Evolutionary conservation across 169 alveolate genomes (phyloP), one percentile per base, ranked within the genome.

Genomic region (Plasmodium cynomolgi): DNA sequence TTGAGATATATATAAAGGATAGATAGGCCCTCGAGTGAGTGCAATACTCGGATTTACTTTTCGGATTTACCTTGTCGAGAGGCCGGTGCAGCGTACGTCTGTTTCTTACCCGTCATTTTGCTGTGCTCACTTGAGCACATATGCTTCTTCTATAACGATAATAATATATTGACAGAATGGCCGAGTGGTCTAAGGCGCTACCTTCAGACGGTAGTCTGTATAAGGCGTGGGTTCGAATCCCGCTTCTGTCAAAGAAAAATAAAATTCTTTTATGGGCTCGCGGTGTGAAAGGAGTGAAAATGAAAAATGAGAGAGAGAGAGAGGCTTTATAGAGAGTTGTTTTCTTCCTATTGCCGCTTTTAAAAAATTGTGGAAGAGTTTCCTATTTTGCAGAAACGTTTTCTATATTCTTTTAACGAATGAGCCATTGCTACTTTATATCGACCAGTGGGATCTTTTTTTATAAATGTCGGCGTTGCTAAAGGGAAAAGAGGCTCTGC

Each of bases 161-260:
- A 41, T 37, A 58, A 58, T 0, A 26, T 3, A 3, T 90, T 17
- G 94, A 90, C 94, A 90, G 94, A 90, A 90, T 90, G 94, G 94
- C 94, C 94, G 94, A 90, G 94, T 56, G 94, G 94, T 90, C 94
- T 90, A 90, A 90, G 94, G 94, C 94, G 94, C 94, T 90, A 90
- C 94, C 31, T 80, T 90, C 94, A 90, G 94, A 90, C 37, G 71
- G 94, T 90, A 90, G 94, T 90, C 94, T 90, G 94, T 90, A 90
- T 80, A 90, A 90, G 94, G 94, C 94, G 94, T 81, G 94, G 94
- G 94, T 90, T 90, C 94, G 94, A 90, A 90, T 90, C 94, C 94
- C 94, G 94, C 94, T 90, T 90, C 94, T 90, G 94, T 90, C 94
- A 90, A 62, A 83, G 11, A 26, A 44, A 44, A 20, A 2, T 23